Evolutionary conservation across 1,284 basidiomycete genomes (phyloP), one percentile per base, ranked within the genome.

Genomic region (Schizopora paradoxa): DNA sequence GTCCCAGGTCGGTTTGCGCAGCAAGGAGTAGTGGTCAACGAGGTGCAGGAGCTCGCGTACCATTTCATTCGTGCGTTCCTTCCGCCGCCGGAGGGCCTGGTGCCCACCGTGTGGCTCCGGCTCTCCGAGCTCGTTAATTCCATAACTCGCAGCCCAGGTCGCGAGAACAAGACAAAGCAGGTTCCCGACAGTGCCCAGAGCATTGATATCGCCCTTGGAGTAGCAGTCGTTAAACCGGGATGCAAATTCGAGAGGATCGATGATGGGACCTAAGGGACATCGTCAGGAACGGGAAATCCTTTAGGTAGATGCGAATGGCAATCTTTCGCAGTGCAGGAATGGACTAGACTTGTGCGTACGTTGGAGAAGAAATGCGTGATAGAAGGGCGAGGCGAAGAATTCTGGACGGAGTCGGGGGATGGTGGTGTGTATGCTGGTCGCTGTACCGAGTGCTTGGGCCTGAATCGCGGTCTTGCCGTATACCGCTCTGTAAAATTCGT

Each of bases 101-200:
- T 66, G 57, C 23, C 58, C 56, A 21, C 66, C 54, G 46, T 70
- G 56, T 54, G 48, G 44, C 14, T 71, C 66, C 35, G 66, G 64
- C 42, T 74, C 61, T 23, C 90, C 91, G 21, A 70, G 71, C 55
- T 91, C 86, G 61, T 93, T 79, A 35, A 93, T 68, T 18, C 91
- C 91, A 59, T 87, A 92, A 22, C 86, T 89, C 1, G 82, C 76
- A 0, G 88, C 91, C 90, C 90, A 94, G 14, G 84, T 76, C 42
- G 87, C 86, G 14, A 92, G 68, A 19, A 84, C 60, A 71, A 84
- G 78, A 6, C 79, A 70, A 35, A 88, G 69, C 45, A 89, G 72
- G 41, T 74, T 72, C 13, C 77, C 85, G 49, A 84, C 75, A 46
- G 73, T 65, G 14, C 70, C 66, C 2, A 88, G 69, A 10, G 74